Evolutionary conservation across 73 alveolate species (phyloP).

Genomic region (Paramecium primaurelia): DNA sequence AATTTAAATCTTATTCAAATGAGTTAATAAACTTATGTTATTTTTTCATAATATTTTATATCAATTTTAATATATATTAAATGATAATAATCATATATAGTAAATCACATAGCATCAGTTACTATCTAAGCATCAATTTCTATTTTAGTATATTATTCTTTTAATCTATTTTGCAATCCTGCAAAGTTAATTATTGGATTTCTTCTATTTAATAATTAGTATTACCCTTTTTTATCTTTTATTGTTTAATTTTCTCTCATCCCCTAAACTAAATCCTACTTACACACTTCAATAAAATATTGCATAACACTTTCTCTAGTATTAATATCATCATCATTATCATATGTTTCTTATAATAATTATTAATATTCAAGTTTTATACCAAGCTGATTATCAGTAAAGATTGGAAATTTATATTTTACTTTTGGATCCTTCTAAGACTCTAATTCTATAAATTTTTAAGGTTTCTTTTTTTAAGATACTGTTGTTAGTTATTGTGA

Average conservation of each 20-base stretch:
- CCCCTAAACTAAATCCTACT: background rate
- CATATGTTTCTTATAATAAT: background rate
- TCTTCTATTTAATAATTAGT: background rate
- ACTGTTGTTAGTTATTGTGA: background rate
- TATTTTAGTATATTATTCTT: background rate
- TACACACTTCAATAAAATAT: background rate
- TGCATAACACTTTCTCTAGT: conserved; percentile 21
- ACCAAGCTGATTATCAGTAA: background rate
- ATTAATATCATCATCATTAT: conserved; percentile 27
- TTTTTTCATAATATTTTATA: background rate
- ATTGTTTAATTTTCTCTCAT: background rate
- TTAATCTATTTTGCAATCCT: background rate
- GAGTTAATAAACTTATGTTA: background rate
- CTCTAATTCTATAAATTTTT: background rate
- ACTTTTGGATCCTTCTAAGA: background rate
- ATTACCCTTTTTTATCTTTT: background rate
- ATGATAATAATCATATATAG: background rate
- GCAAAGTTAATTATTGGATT: background rate
- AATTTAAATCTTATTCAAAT: background rate
- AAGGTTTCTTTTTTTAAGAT: background rate
- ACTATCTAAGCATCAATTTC: background rate
- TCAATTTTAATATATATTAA: background rate
- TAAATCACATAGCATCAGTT: background rate
- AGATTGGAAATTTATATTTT: conserved; percentile 20
- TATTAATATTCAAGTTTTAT: background rate